A percentile compares a stretch with the other conserved stretches of the same genome.
Evolutionary conservation across 768 basidiomycete species (phyloP).

Genomic region (Russula sp.): DNA sequence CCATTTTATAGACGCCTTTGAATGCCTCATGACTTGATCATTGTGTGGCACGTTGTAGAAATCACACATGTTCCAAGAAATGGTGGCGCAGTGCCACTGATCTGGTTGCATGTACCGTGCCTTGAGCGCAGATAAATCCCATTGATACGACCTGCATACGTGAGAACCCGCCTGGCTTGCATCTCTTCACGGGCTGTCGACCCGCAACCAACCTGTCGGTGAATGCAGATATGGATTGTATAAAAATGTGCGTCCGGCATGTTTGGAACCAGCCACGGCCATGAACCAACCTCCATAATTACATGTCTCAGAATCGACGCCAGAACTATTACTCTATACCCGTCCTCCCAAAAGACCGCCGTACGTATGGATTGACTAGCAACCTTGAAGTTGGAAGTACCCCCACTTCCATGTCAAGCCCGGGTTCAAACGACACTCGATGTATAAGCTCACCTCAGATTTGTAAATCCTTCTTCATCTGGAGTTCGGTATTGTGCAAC

Average conservation of each 20-base stretch:
- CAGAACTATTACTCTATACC: neutral
- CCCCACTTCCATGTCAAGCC: neutral
- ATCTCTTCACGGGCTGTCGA: neutral
- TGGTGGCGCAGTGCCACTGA: too few relatives aligned
- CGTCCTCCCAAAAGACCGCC: neutral
- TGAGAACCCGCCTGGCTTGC: neutral
- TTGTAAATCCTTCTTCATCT: slow-evolving; percentile 18
- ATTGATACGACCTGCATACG: neutral
- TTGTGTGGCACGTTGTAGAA: too few relatives aligned
- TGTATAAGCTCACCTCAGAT: slow-evolving; percentile 13
- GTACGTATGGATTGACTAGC: neutral
- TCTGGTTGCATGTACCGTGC: too few relatives aligned
- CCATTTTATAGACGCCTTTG: too few relatives aligned
- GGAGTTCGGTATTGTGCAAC: slow-evolving; percentile 2
- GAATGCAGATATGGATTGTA: neutral
- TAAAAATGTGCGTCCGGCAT: neutral
- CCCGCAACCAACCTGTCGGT: neutral
- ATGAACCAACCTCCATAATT: slow-evolving; percentile 2
- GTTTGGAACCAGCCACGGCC: slow-evolving; percentile 2
- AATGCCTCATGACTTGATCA: too few relatives aligned
- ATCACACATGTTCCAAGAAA: too few relatives aligned
- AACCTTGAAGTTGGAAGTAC: neutral
- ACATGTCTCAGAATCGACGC: neutral
- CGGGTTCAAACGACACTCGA: neutral
- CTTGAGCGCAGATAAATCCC: too few relatives aligned